Percentiles rank a stretch among this genome's conserved stretches.
Evolutionary conservation across 129 eudicot genomes (phyloP).

Genomic region (Chrysanthemum lavandulifolium): DNA sequence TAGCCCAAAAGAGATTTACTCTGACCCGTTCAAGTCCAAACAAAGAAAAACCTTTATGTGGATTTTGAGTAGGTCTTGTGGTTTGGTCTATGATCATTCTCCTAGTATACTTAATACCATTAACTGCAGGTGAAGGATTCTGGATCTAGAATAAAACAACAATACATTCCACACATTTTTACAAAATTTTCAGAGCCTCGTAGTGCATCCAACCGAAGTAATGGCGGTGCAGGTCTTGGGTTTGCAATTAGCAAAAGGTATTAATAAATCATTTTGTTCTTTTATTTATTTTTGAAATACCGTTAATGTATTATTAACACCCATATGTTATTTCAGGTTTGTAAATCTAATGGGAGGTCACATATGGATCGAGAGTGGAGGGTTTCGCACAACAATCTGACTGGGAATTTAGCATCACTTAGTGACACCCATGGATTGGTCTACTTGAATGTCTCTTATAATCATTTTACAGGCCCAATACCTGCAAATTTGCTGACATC

Average conservation of each 20-base stretch:
- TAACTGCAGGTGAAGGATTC: slow-evolving; percentile 54
- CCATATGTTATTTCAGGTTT: slow-evolving; percentile 36
- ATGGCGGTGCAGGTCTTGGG: slow-evolving; percentile 48
- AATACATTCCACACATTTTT: slow-evolving; percentile 58
- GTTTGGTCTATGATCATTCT: neutral
- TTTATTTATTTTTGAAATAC: neutral
- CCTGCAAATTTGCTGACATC: slow-evolving; percentile 48
- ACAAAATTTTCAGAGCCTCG: slow-evolving; percentile 51
- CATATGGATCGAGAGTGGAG: slow-evolving; percentile 38
- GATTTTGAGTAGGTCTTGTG: neutral
- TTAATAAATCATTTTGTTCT: neutral
- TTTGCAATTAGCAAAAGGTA: slow-evolving; percentile 63
- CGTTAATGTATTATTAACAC: neutral
- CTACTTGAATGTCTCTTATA: slow-evolving; percentile 58
- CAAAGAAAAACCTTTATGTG: neutral
- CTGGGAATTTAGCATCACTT: slow-evolving; percentile 57
- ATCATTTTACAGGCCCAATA: slow-evolving; percentile 61
- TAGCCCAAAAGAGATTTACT: neutral
- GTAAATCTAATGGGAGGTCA: slow-evolving; percentile 53
- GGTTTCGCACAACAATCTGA: slow-evolving; percentile 65
- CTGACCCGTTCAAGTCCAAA: neutral
- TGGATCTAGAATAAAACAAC: slow-evolving; percentile 50
- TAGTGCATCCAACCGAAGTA: slow-evolving; percentile 31
- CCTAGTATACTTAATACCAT: neutral
- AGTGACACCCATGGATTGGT: slow-evolving; percentile 38